A percentile compares a stretch with the other conserved stretches of the same genome.
Evolutionary conservation across 140 eudicot genomes (phyloP).

Genomic region (Anethum foeniculum): DNA sequence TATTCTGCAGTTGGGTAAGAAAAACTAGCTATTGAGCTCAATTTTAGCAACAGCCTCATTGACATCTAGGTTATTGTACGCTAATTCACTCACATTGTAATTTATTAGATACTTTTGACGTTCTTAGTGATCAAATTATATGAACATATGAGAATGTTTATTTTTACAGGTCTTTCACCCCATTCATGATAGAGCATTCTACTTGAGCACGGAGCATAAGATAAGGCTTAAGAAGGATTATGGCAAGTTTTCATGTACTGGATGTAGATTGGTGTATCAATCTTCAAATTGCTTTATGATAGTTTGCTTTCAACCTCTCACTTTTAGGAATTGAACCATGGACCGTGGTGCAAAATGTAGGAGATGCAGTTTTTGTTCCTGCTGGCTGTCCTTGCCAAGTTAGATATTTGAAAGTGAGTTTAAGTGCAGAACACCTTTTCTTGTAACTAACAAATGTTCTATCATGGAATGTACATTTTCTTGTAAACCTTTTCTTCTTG

Average conservation of each 20-base stretch:
- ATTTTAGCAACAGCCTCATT: not conserved
- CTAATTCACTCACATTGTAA: not conserved
- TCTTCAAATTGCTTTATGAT: not conserved
- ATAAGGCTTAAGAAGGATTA: constrained; percentile 14
- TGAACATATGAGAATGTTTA: not conserved
- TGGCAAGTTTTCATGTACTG: not conserved
- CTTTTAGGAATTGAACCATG: constrained; percentile 13
- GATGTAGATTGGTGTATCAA: not conserved
- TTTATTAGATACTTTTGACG: not conserved
- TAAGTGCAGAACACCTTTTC: not conserved
- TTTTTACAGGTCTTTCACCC: constrained; percentile 15
- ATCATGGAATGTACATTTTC: not conserved
- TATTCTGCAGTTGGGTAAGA: not conserved
- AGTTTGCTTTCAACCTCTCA: not conserved
- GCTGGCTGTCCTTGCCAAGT: constrained; percentile 21
- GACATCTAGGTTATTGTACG: not conserved
- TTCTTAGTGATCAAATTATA: not conserved
- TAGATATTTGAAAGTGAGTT: constrained; percentile 11
- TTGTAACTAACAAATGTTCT: not conserved
- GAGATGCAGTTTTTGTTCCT: constrained; percentile 13
- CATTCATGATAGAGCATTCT: constrained; percentile 12
- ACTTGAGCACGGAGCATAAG: constrained; percentile 16
- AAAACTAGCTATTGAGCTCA: not conserved
- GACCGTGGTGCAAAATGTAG: constrained; percentile 13
- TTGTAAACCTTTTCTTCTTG: not conserved